These are phyloP conservation scores for Porodaedalea pini DNA, from an alignment of 1,284 basidiomycete genomes.

Conservation along the genomic window DNA sequence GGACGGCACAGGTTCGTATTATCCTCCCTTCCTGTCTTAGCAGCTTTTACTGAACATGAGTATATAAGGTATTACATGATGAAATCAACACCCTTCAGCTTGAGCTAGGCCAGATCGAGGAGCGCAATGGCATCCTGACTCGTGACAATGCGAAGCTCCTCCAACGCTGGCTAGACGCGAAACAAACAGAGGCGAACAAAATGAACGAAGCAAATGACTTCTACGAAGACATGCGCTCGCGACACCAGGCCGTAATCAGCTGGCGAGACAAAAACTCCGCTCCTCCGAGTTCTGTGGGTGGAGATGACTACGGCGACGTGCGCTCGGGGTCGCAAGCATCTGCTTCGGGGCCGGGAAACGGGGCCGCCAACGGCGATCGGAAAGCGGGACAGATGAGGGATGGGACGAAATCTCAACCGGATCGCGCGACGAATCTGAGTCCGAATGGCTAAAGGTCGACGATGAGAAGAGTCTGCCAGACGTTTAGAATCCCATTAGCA, in stretches of 20 bases:
- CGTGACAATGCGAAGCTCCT: constrained; percentile 93
- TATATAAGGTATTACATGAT: constrained; percentile 81
- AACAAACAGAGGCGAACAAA: constrained; percentile 88
- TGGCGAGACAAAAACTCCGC: constrained; percentile 42
- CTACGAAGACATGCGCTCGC: constrained; percentile 76
- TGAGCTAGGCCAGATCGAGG: constrained; percentile 85
- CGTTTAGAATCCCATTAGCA: background rate
- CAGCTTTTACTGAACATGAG: background rate
- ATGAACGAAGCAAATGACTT: constrained; percentile 92
- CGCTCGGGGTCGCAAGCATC: constrained; percentile 26
- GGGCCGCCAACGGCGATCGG: constrained; percentile 48
- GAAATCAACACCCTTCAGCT: constrained; percentile 88
- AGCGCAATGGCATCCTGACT: constrained; percentile 79
- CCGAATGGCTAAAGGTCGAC: constrained; percentile 82
- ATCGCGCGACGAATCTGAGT: constrained; percentile 70
- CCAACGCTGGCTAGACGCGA: constrained; percentile 93
- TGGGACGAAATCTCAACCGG: constrained; percentile 66
- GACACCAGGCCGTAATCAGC: constrained; percentile 53
- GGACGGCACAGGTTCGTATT: constrained; percentile 71
- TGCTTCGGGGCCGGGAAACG: constrained; percentile 64
- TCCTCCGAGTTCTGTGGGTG: constrained; percentile 14
- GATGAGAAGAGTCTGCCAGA: constrained; percentile 26
- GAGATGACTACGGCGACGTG: constrained; percentile 28
- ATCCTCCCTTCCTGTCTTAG: background rate
- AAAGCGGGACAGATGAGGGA: constrained; percentile 56